These are phyloP conservation scores for Russula dissimulans DNA, from an alignment of 768 basidiomycete genomes.

Conservation along the genomic window DNA sequence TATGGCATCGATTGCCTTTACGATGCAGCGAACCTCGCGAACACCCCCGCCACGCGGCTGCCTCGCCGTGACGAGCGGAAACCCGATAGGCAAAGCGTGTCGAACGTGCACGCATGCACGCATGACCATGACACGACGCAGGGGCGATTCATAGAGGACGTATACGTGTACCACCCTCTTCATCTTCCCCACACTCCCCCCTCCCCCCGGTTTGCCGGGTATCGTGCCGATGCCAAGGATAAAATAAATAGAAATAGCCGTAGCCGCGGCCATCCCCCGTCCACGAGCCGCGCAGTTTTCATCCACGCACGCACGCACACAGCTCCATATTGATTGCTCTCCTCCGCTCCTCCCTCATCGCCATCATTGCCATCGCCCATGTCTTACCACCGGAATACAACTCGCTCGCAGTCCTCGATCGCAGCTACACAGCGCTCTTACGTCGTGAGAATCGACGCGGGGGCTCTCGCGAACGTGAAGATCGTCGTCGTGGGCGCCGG, in stretches of 20 bases:
- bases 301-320: too few relatives aligned
- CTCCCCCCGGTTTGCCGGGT: too few relatives aligned
- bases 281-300: too few relatives aligned
- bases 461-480: conserved; percentile 8
- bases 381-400: conserved; percentile 2
- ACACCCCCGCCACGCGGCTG: conserved; percentile 4
- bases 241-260: too few relatives aligned
- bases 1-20: not conserved
- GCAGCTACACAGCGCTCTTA: not conserved
- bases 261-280: too few relatives aligned
- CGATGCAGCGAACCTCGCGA: not conserved
- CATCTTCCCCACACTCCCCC: too few relatives aligned
- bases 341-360: too few relatives aligned
- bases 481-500: conserved; percentile 1
- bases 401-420: not conserved
- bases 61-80: conserved; percentile 8
- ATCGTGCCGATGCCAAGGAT: too few relatives aligned
- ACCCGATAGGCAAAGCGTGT: not conserved
- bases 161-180: too few relatives aligned
- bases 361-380: not conserved
- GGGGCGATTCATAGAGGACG: too few relatives aligned
- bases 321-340: too few relatives aligned
- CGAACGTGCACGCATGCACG: not conserved
- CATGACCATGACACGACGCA: not conserved
- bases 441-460: conserved; percentile 13